Percentiles rank a stretch among this genome's conserved stretches.
Evolutionary conservation across 805 yeast species (phyloP).

Genomic region (Pichia kluyveri): DNA sequence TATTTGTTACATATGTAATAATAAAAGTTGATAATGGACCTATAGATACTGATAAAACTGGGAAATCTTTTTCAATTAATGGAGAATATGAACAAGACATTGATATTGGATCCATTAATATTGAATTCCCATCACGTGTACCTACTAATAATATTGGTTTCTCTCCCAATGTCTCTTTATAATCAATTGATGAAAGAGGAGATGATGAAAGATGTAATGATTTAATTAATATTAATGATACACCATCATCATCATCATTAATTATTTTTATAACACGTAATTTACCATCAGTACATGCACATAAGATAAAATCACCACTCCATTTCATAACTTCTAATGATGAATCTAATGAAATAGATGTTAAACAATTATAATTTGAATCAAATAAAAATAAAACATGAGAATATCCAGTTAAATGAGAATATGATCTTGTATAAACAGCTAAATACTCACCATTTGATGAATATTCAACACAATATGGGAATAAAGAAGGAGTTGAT

Average conservation of each 20-base stretch:
- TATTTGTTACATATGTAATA: background rate
- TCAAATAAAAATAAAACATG: slow-evolving; percentile 1
- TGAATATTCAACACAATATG: slow-evolving; percentile 9
- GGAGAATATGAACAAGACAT: slow-evolving; percentile 6
- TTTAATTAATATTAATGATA: background rate
- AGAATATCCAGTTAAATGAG: background rate
- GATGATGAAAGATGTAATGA: slow-evolving; percentile 9
- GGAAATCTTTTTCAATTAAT: slow-evolving; percentile 4
- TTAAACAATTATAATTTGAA: background rate
- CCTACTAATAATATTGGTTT: slow-evolving; percentile 4
- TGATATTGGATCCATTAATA: slow-evolving; percentile 5
- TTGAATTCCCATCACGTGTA: slow-evolving; percentile 11
- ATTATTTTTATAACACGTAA: slow-evolving; percentile 1
- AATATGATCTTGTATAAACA: slow-evolving; percentile 1
- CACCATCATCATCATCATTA: background rate
- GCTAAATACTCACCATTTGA: slow-evolving; percentile 6
- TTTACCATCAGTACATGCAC: slow-evolving; percentile 7
- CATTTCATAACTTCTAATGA: background rate
- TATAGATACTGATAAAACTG: slow-evolving; percentile 6
- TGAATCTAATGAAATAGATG: background rate
- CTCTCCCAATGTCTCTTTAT: background rate
- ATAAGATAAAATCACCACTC: background rate
- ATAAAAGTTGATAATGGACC: background rate
- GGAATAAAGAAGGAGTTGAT: background rate
- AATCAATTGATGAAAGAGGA: slow-evolving; percentile 5